Conservation (phyloP, 2,329 filamentous ascomycete species). For the Diaporthe velutina region DNA sequence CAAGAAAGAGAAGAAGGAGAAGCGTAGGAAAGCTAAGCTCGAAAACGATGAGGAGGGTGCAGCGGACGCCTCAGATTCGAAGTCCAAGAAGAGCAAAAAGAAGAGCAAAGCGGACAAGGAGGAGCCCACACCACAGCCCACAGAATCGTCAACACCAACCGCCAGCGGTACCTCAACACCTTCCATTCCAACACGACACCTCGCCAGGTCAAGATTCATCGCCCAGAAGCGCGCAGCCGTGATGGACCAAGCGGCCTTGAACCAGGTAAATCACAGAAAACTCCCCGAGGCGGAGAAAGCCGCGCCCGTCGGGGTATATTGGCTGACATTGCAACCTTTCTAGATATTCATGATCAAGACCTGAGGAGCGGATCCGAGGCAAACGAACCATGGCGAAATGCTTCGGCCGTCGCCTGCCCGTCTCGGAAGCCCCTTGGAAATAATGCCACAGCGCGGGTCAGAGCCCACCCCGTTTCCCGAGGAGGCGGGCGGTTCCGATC, state of each 20-base stretch:
- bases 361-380: conserved; percentile 25
- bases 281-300: not conserved
- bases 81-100: conserved; percentile 44
- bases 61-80: conserved; percentile 25
- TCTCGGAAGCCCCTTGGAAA: not conserved
- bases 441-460: not conserved
- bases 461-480: not conserved
- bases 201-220: conserved; percentile 85
- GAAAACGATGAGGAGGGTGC: conserved; percentile 48
- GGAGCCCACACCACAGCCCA: conserved; percentile 55
- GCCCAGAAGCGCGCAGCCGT: conserved; percentile 88
- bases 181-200: conserved; percentile 71
- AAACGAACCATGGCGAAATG: conserved; percentile 11
- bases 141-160: conserved; percentile 56
- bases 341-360: conserved; percentile 79
- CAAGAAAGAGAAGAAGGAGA: conserved; percentile 43
- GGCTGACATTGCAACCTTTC: conserved; percentile 40
- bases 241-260: conserved; percentile 84
- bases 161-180: conserved; percentile 51
- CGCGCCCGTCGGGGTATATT: not conserved
- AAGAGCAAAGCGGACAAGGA: conserved; percentile 43
- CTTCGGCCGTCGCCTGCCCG: not conserved
- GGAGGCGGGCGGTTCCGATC: conserved; percentile 16
- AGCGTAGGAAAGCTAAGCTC: conserved; percentile 53
- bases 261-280: conserved; percentile 76